Conservation (phyloP, 257 asterid genomes). For the Solanum clarkiae region DNA sequence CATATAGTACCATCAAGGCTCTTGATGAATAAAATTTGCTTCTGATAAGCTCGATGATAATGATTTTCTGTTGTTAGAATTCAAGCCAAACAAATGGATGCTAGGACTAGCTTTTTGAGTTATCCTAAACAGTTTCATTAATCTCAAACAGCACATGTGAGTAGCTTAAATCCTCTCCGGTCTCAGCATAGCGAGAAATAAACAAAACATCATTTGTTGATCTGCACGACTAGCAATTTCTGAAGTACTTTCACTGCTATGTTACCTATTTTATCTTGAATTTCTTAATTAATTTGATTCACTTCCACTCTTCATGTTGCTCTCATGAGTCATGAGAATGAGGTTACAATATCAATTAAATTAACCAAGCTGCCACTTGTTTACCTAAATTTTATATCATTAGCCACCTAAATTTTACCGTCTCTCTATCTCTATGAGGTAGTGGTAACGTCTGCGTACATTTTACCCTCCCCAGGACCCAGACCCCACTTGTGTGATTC, state of each 20-base stretch:
- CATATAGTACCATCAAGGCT: not conserved
- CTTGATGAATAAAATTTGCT: not conserved
- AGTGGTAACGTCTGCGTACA: too few relatives aligned
- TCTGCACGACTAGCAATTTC: not conserved
- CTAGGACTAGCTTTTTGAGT: not conserved
- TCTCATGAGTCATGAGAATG: not conserved
- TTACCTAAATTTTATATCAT: too few relatives aligned
- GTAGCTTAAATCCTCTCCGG: not conserved
- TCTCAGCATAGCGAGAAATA: not conserved
- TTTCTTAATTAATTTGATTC: not conserved
- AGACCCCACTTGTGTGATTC: too few relatives aligned
- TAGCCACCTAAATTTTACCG: too few relatives aligned
- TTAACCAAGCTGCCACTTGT: not conserved
- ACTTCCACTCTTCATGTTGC: not conserved
- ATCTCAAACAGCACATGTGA: not conserved
- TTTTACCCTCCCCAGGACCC: too few relatives aligned
- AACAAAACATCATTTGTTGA: not conserved
- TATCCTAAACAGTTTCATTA: not conserved
- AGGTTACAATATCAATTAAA: not conserved
- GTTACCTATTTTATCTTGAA: not conserved
- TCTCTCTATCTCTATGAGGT: too few relatives aligned
- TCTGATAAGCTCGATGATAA: not conserved
- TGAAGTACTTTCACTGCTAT: not conserved
- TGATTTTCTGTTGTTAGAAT: not conserved
- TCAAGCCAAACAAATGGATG: not conserved